These are phyloP conservation scores for Pseudocercospora vitis DNA, from an alignment of 2,329 filamentous ascomycete genomes.

Conservation along the genomic window DNA sequence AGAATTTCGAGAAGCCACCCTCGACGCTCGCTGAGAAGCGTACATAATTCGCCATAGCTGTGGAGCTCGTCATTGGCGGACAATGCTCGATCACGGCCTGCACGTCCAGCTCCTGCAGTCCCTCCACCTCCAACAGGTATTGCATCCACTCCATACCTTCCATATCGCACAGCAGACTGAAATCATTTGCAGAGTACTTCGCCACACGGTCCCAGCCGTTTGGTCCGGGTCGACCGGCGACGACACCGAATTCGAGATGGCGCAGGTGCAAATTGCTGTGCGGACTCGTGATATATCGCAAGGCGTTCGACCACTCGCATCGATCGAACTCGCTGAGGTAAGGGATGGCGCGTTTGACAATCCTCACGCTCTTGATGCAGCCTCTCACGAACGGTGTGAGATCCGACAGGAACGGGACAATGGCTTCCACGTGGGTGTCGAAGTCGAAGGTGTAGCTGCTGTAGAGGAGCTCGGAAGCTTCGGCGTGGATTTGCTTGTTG, in stretches of 20 bases:
- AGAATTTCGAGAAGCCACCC: slow-evolving; percentile 55
- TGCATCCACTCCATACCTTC: slow-evolving; percentile 60
- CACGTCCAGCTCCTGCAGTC: slow-evolving; percentile 54
- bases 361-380: slow-evolving; percentile 51
- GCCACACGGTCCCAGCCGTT: slow-evolving; percentile 53
- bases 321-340: slow-evolving; percentile 57
- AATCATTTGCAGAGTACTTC: slow-evolving; percentile 49
- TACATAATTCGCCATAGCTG: slow-evolving; percentile 58
- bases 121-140: slow-evolving; percentile 54
- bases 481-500: slow-evolving; percentile 52
- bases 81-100: slow-evolving; percentile 56
- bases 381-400: slow-evolving; percentile 52
- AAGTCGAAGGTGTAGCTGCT: slow-evolving; percentile 60
- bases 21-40: slow-evolving; percentile 62
- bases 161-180: slow-evolving; percentile 46
- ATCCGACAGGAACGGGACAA: slow-evolving; percentile 60
- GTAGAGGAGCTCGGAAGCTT: slow-evolving; percentile 60
- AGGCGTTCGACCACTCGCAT: slow-evolving; percentile 57
- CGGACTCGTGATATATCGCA: slow-evolving; percentile 46
- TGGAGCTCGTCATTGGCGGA: slow-evolving; percentile 51
- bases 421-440: slow-evolving; percentile 59
- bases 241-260: slow-evolving; percentile 51
- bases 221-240: slow-evolving; percentile 53
- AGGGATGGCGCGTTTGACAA: slow-evolving; percentile 58
- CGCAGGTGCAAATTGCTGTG: slow-evolving; percentile 40